Conservation (phyloP, 1,284 basidiomycete species). For the Paramarasmius palmivorus region DNA sequence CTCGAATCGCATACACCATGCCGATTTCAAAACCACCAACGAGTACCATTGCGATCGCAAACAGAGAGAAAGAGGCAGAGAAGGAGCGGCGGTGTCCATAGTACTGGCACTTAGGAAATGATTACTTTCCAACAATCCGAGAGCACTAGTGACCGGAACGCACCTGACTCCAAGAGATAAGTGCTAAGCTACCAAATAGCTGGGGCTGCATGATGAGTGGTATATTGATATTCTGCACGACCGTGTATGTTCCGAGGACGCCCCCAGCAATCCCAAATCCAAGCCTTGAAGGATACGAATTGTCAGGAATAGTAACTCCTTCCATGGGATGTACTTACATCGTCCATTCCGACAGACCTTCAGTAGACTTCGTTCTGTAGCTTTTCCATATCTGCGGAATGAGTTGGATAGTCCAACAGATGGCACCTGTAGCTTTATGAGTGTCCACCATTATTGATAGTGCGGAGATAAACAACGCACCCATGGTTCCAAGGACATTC, state of each 20-base stretch:
- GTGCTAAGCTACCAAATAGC: constrained; percentile 61
- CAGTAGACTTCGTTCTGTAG: constrained; percentile 67
- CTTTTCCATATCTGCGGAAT: constrained; percentile 80
- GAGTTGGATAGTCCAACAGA: constrained; percentile 73
- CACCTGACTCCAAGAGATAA: constrained; percentile 70
- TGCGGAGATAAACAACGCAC: constrained; percentile 29
- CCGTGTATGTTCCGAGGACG: constrained; percentile 71
- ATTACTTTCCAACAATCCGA: too few species aligned
- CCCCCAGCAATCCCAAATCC: constrained; percentile 66
- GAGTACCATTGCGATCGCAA: constrained; percentile 37
- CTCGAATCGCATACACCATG: constrained; percentile 54
- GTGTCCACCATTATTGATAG: neutral
- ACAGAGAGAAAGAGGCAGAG: constrained; percentile 28
- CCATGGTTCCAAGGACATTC: constrained; percentile 63
- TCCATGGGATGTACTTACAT: constrained; percentile 53
- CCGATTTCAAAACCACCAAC: constrained; percentile 62
- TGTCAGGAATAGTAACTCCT: neutral
- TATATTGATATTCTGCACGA: constrained; percentile 70
- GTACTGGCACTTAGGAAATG: constrained; percentile 35
- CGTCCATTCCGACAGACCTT: constrained; percentile 71
- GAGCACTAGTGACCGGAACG: constrained; percentile 15
- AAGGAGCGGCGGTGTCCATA: constrained; percentile 49
- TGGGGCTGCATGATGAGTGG: constrained; percentile 80
- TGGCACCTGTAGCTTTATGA: constrained; percentile 45
- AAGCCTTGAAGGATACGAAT: constrained; percentile 37